Conservation (phyloP, 495 filamentous ascomycete species). For the Hyphodiscus hymeniophilus region DNA sequence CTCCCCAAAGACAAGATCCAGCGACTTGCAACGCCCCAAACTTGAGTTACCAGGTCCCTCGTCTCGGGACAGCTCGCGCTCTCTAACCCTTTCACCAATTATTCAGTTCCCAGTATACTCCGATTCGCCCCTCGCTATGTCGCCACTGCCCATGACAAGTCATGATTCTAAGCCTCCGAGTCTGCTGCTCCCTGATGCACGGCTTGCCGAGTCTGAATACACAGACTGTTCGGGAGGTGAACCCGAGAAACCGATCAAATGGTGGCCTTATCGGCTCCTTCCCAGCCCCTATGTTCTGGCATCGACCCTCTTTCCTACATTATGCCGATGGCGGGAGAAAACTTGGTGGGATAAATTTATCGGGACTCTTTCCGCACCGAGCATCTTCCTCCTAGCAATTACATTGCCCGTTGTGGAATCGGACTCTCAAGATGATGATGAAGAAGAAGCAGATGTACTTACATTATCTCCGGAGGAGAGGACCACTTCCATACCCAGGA, state of each 20-base stretch:
- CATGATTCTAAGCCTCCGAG: conserved; percentile 19
- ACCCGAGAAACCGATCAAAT: conserved; percentile 36
- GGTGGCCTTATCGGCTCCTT: conserved; percentile 71
- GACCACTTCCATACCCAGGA: conserved; percentile 1
- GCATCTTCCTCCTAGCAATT: conserved; percentile 81
- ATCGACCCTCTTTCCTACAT: conserved; percentile 79
- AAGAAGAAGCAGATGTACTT: conserved; percentile 22
- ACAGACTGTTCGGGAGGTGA: background rate
- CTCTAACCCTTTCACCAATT: conserved; percentile 14
- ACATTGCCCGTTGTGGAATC: conserved; percentile 87
- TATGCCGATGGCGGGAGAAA: conserved; percentile 73
- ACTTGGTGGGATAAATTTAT: conserved; percentile 66
- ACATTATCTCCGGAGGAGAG: background rate
- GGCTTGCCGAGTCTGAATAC: conserved; percentile 21
- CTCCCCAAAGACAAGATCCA: conserved; percentile 28
- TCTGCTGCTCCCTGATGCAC: conserved; percentile 17
- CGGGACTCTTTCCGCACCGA: conserved; percentile 74
- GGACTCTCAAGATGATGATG: conserved; percentile 42
- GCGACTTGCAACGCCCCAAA: conserved; percentile 6
- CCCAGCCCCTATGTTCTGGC: conserved; percentile 61
- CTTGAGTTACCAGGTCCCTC: conserved; percentile 17
- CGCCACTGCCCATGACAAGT: conserved; percentile 14
- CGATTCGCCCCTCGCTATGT: conserved; percentile 15
- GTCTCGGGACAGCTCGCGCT: conserved; percentile 19
- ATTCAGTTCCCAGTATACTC: conserved; percentile 21